Base-by-base conservation (phyloP, 2,329 filamentous ascomycete genomes). In the Cladosporium colombiae region DNA sequence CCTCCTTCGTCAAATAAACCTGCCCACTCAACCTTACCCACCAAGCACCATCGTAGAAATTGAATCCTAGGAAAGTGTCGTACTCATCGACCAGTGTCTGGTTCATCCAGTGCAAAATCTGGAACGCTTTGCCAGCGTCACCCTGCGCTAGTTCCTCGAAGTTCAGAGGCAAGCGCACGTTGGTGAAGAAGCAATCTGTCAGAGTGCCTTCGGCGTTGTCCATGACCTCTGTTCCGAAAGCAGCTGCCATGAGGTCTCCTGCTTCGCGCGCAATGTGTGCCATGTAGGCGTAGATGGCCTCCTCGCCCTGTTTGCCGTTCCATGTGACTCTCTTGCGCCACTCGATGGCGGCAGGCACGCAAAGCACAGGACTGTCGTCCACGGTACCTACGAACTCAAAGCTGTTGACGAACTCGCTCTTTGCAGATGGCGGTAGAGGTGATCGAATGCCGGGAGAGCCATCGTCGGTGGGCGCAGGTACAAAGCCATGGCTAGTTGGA, bases 401-500 rank as follows among this genome's bases (percentile, higher is more conserved):
- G 52, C 88, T 87, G 14, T 76, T 79, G 18, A 92, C 84, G 69
- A 91, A 97, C 0, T 77, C 74, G 10, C 84, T 84, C 71, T 89
- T 89, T 6, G 69, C 65, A 50, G 66, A 76, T n/a, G 77, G 74
- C 2, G 81, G 78, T 27, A 84, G 66, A 31, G 81, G 77, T 63
- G 77, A 80, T 31, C 74, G 70, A 55, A 75, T 68, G 6, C 40
- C 62, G 16, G 21, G 62, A 31, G 52, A 52, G 4, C 64, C 68
- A 5, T 64, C 69, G 10, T 25, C 10, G n/a, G 60, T 62, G 5
- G 71, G 70, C 27, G 65, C 60, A 0, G 91, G 83, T 0, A 85
- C 74, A 76, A 91, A 97, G 0, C 92, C 91, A 76, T 93, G 91
- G 46, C 89, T 92, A 0, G 92, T 97, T 0, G 92, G 91, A 33